Percentiles rank a stretch among this genome's conserved stretches.
Conservation (phyloP, 164 flowering plant species). For the Kalanchoe fedtschenkoi region DNA sequence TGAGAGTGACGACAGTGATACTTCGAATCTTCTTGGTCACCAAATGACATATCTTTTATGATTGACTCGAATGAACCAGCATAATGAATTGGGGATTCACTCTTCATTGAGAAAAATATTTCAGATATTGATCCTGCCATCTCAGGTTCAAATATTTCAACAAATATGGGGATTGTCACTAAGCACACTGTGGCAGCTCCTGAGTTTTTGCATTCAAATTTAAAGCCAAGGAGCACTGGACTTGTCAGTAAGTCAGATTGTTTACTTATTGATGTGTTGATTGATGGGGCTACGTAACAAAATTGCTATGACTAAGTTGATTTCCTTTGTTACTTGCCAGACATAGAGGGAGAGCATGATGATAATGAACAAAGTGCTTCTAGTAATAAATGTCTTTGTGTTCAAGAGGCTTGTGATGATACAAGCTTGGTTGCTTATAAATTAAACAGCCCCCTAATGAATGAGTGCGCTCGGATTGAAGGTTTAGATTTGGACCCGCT, state of each 20-base stretch:
- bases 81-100: slow-evolving; percentile 41
- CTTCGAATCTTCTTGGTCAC: slow-evolving; percentile 1
- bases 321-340: not conserved
- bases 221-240: not conserved
- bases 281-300: too few species aligned
- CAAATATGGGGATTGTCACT: slow-evolving; percentile 8
- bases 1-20: slow-evolving; percentile 22
- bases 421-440: slow-evolving; percentile 53
- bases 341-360: not conserved
- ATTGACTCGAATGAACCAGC: slow-evolving; percentile 13
- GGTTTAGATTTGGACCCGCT: slow-evolving; percentile 22
- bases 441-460: slow-evolving; percentile 43
- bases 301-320: too few species aligned
- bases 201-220: not conserved
- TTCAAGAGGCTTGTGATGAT: slow-evolving; percentile 66
- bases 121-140: not conserved
- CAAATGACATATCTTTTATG: slow-evolving; percentile 9
- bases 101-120: slow-evolving; percentile 7
- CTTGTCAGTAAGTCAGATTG: not conserved
- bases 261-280: too few species aligned
- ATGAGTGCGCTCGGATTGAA: slow-evolving; percentile 27
- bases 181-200: not conserved
- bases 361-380: not conserved
- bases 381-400: slow-evolving; percentile 36
- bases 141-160: not conserved